Percentiles rank a stretch among this genome's conserved stretches.
phyloP scores from a whole-genome alignment of 257 asterid species.

The Scutellaria baicalensis region DNA sequence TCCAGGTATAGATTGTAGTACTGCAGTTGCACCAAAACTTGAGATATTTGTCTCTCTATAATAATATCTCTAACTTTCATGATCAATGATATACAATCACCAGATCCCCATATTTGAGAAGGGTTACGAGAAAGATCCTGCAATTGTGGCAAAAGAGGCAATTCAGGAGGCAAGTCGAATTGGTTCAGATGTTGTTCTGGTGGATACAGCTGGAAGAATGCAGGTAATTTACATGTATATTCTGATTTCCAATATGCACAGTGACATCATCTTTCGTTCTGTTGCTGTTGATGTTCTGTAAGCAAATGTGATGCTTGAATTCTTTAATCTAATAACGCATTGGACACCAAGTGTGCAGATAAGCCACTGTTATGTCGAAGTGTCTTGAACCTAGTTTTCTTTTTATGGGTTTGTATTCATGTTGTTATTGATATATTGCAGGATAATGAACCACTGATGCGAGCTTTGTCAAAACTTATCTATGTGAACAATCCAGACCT shows the following conservation, averaged over 20 bases:
- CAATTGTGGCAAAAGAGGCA: constrained; percentile 95
- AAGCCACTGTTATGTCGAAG: not conserved
- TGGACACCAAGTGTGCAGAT: not conserved
- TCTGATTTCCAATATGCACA: not conserved
- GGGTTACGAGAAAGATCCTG: constrained; percentile 99
- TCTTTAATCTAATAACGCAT: not conserved
- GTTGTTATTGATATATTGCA: constrained; percentile 15
- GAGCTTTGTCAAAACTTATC: constrained; percentile 92
- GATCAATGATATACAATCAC: constrained; percentile 1
- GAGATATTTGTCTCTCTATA: not conserved
- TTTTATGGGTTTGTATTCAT: not conserved
- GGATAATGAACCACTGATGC: constrained; percentile 98
- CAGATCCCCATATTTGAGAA: constrained; percentile 94
- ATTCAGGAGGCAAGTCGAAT: constrained; percentile 81
- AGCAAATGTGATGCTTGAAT: not conserved
- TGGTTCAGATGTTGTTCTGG: constrained; percentile 96
- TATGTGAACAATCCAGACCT: constrained; percentile 80
- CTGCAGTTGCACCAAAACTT: not conserved
- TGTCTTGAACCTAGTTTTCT: not conserved
- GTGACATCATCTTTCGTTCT: not conserved
- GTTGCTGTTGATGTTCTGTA: not conserved
- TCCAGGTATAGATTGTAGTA: constrained; percentile 45
- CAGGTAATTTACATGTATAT: constrained; percentile 46
- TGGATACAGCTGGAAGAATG: constrained; percentile 99
- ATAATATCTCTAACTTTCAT: constrained; percentile 4